A percentile compares a stretch with the other conserved stretches of the same genome.
Evolutionary conservation across 1,139 yeast species (phyloP).

Genomic region (Zygosaccharomyces sapae): DNA sequence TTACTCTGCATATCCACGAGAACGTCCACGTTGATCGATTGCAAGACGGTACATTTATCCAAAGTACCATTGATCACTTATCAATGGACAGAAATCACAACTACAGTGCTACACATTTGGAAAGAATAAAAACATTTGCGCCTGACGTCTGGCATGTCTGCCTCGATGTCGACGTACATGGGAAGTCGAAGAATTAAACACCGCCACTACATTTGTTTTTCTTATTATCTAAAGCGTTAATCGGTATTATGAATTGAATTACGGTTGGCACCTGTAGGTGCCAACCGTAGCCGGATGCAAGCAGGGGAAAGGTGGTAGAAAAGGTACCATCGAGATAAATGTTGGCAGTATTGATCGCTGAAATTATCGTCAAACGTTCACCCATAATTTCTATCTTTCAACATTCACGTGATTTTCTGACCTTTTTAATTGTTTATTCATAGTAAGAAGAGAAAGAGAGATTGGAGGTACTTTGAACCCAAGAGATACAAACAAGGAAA

Average conservation of each 20-base stretch:
- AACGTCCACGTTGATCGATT: conserved; percentile 54
- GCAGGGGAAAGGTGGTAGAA: neutral
- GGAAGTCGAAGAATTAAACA: neutral
- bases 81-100: conserved; percentile 7
- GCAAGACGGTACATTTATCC: conserved; percentile 22
- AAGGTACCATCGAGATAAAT: neutral
- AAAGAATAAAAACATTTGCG: conserved; percentile 76
- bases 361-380: no score
- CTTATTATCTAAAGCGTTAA: neutral
- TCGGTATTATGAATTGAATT: neutral
- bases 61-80: conserved; percentile 10
- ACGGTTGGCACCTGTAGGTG: neutral
- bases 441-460: neutral
- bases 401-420: neutral
- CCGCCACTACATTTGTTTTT: neutral
- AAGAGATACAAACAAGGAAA: neutral
- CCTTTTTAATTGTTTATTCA: neutral
- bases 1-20: conserved; percentile 70
- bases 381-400: no score
- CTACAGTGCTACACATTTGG: conserved; percentile 32
- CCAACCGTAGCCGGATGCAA: neutral
- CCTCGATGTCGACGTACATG: conserved; percentile 44
- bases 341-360: neutral
- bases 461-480: neutral
- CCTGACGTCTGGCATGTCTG: conserved; percentile 83